These are phyloP conservation scores for Candida sp. DNA, from an alignment of 1,139 yeast genomes.

Conservation along the genomic window DNA sequence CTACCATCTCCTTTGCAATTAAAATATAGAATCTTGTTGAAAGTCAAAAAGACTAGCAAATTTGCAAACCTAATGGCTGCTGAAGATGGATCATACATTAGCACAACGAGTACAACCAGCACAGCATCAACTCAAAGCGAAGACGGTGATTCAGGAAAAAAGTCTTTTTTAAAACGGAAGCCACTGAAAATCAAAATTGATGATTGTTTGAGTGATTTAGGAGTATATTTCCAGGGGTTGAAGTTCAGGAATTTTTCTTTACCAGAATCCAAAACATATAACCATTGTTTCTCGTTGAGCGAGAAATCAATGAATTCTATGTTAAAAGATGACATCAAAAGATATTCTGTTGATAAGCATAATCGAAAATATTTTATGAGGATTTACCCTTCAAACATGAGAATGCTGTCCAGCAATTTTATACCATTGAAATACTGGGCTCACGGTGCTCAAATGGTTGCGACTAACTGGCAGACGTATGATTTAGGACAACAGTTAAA, in stretches of 20 bases:
- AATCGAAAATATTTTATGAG: slow-evolving; percentile 75
- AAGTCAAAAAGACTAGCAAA: slow-evolving; percentile 62
- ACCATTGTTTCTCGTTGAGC: slow-evolving; percentile 84
- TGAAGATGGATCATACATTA: slow-evolving; percentile 20
- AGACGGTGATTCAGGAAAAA: slow-evolving; percentile 21
- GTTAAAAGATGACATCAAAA: slow-evolving; percentile 57
- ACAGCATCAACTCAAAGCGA: slow-evolving; percentile 50
- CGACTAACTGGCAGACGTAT: slow-evolving; percentile 95
- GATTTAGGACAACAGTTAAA: slow-evolving; percentile 91
- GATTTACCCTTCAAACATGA: slow-evolving; percentile 77
- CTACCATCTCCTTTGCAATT: slow-evolving; percentile 76
- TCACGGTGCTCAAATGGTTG: slow-evolving; percentile 90
- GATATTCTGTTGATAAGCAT: slow-evolving; percentile 63
- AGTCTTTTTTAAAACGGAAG: slow-evolving; percentile 15
- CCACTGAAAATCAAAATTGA: slow-evolving; percentile 21
- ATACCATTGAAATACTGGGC: slow-evolving; percentile 79
- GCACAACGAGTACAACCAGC: slow-evolving; percentile 23
- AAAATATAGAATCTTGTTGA: slow-evolving; percentile 66
- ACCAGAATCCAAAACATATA: slow-evolving; percentile 78
- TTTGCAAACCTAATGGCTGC: slow-evolving; percentile 14
- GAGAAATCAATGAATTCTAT: slow-evolving; percentile 67
- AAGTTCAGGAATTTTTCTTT: slow-evolving; percentile 80
- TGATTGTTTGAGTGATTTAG: slow-evolving; percentile 56
- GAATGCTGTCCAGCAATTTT: slow-evolving; percentile 79
- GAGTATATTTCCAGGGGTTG: slow-evolving; percentile 68